Percentiles rank a stretch among this genome's conserved stretches.
Conservation (phyloP, 495 filamentous ascomycete species). For the Elasticomyces elasticus region DNA sequence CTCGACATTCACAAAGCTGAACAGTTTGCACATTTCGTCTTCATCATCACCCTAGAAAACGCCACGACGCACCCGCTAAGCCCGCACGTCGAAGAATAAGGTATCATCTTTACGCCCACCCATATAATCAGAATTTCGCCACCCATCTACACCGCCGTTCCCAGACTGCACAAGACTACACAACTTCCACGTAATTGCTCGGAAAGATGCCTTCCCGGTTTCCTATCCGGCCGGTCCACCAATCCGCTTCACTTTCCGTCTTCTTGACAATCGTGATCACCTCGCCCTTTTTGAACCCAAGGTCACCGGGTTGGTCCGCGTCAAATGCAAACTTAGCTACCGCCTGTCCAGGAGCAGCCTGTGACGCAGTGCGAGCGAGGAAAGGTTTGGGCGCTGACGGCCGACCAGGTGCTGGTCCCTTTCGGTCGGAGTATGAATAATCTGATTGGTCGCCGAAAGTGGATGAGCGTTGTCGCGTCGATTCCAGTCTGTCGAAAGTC, state of each 20-base stretch:
- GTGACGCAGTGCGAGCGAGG: conserved; percentile 47
- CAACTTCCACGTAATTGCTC: conserved; percentile 26
- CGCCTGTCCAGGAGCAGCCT: conserved; percentile 68
- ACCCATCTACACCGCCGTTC: too few species aligned
- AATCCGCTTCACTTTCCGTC: conserved; percentile 83
- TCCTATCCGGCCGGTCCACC: conserved; percentile 70
- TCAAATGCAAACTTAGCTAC: conserved; percentile 88
- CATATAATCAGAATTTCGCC: too few species aligned
- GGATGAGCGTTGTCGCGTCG: conserved; percentile 30
- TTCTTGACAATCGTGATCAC: conserved; percentile 94
- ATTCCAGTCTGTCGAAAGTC: conserved; percentile 41
- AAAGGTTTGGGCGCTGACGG: conserved; percentile 49
- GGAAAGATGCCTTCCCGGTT: conserved; percentile 57
- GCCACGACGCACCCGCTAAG: too few species aligned
- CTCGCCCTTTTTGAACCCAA: conserved; percentile 95
- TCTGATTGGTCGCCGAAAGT: conserved; percentile 40
- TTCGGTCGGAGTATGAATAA: conserved; percentile 33
- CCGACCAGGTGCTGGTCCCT: conserved; percentile 15
- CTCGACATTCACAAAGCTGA: too few species aligned
- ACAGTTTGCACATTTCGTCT: too few species aligned
- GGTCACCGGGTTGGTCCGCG: conserved; percentile 81
- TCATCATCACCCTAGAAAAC: too few species aligned
- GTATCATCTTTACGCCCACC: too few species aligned
- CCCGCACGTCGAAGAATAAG: too few species aligned
- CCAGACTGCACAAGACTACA: background rate